phyloP scores from a whole-genome alignment of 2,329 filamentous ascomycete species.

The Xylariaceae sp. region DNA sequence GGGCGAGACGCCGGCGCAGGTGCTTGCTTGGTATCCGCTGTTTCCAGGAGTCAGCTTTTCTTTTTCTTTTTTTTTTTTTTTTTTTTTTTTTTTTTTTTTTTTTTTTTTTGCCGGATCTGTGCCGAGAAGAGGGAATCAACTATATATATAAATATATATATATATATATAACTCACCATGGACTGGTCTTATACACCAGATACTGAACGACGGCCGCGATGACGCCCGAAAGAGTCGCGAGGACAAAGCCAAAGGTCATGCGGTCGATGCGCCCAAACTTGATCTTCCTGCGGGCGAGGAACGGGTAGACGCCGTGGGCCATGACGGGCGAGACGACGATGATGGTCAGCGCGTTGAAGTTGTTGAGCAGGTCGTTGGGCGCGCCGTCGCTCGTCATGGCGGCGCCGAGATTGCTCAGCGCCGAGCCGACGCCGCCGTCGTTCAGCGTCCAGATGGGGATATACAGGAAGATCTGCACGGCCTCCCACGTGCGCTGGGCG shows the following conservation, averaged over 20 bases:
- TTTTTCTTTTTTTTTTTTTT: no score
- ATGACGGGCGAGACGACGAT: constrained; percentile 53
- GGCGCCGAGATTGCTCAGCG: constrained; percentile 35
- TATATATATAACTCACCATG: constrained; percentile 35
- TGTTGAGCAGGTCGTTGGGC: constrained; percentile 56
- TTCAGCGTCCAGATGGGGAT: constrained; percentile 38
- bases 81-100: no score
- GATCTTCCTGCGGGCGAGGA: constrained; percentile 45
- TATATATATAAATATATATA: no score
- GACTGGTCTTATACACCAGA: constrained; percentile 51
- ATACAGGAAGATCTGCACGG: constrained; percentile 39
- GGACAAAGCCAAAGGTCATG: constrained; percentile 53
- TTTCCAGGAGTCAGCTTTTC: not conserved
- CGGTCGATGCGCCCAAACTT: constrained; percentile 52
- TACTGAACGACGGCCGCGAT: constrained; percentile 52
- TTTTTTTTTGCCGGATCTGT: no score
- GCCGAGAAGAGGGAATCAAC: no score
- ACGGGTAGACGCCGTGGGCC: constrained; percentile 51
- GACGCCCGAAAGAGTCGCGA: constrained; percentile 45
- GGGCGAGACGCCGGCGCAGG: constrained; percentile 35
- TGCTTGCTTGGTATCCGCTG: constrained; percentile 39
- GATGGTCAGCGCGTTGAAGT: constrained; percentile 55
- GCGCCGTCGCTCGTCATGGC: constrained; percentile 44
- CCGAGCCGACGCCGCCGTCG: constrained; percentile 36
- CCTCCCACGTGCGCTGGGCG: constrained; percentile 46